Evolutionary conservation across 2,329 filamentous ascomycete species (phyloP).

Genomic region (Cryphonectria naterciae): DNA sequence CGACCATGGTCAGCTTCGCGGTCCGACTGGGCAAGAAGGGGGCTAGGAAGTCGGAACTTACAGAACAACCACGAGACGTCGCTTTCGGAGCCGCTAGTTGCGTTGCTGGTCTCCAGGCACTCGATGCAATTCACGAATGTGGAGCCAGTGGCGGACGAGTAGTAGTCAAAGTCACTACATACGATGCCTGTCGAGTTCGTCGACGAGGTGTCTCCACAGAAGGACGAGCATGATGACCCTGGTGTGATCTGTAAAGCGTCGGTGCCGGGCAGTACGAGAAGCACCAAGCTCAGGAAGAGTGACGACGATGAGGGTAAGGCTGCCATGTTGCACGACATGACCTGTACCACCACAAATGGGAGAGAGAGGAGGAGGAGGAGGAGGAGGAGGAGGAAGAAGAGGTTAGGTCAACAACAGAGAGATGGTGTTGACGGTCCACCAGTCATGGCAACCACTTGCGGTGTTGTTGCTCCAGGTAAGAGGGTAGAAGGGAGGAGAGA

Average conservation of each 20-base stretch:
- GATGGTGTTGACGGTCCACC: conserved; percentile 8
- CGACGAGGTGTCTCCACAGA: conserved; percentile 51
- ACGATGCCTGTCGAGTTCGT: conserved; percentile 53
- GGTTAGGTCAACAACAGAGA: conserved; percentile 4
- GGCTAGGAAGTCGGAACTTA: conserved; percentile 38
- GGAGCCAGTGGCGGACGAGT: conserved; percentile 42
- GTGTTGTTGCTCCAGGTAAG: background rate
- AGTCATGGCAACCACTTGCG: conserved; percentile 7
- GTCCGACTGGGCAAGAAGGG: background rate
- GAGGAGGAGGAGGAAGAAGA: background rate
- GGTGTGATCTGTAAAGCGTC: conserved; percentile 52
- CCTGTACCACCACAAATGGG: conserved; percentile 14
- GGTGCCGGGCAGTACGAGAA: conserved; percentile 30
- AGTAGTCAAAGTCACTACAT: conserved; percentile 49
- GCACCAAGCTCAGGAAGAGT: conserved; percentile 7
- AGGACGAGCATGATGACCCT: conserved; percentile 52
- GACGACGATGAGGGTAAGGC: conserved; percentile 12
- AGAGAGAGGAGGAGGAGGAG: background rate
- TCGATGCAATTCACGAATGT: conserved; percentile 52
- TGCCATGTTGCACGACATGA: conserved; percentile 22
- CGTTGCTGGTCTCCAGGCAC: conserved; percentile 52
- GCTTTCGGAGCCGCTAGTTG: conserved; percentile 43
- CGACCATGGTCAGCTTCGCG: conserved; percentile 30
- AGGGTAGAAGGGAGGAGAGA: background rate
- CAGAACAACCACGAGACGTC: conserved; percentile 54